Percentiles rank a stretch among this genome's conserved stretches.
Conservation (phyloP, 257 asterid species). For the Cynanchum wilfordii region DNA sequence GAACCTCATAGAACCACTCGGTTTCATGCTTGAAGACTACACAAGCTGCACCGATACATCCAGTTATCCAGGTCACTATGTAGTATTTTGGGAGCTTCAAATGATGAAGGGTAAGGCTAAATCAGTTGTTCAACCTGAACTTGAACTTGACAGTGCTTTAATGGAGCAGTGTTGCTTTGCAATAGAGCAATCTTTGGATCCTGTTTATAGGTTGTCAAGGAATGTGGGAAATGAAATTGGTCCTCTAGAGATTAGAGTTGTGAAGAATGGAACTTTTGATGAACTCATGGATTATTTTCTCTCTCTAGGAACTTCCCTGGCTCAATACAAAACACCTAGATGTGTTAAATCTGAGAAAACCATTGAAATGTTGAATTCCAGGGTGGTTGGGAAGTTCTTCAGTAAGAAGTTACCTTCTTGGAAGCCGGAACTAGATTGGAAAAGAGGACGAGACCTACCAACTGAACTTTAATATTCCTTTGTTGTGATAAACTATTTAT, state of each 20-base stretch:
- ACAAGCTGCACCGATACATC: conserved; percentile 6
- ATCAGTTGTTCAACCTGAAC: neutral
- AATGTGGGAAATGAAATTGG: neutral
- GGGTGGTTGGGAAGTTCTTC: neutral
- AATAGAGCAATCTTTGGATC: neutral
- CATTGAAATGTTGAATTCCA: neutral
- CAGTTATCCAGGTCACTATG: conserved; percentile 3
- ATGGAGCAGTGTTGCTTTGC: neutral
- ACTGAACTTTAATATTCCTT: too few relatives aligned
- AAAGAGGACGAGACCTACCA: too few relatives aligned
- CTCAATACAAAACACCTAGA: neutral
- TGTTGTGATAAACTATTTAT: too few relatives aligned
- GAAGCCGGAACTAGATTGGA: neutral
- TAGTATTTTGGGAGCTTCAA: conserved; percentile 8
- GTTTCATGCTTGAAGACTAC: neutral
- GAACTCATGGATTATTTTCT: neutral
- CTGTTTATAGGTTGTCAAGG: neutral
- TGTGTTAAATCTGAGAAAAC: neutral
- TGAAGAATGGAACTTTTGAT: neutral
- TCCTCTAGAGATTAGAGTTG: neutral
- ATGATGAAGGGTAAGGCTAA: too few relatives aligned
- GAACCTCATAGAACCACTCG: neutral
- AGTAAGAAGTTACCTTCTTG: neutral
- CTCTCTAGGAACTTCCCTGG: neutral
- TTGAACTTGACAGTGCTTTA: neutral